A percentile compares a stretch with the other conserved stretches of the same genome.
Conservation (phyloP, 345 rosid species). For the Bruguiera parviflora region DNA sequence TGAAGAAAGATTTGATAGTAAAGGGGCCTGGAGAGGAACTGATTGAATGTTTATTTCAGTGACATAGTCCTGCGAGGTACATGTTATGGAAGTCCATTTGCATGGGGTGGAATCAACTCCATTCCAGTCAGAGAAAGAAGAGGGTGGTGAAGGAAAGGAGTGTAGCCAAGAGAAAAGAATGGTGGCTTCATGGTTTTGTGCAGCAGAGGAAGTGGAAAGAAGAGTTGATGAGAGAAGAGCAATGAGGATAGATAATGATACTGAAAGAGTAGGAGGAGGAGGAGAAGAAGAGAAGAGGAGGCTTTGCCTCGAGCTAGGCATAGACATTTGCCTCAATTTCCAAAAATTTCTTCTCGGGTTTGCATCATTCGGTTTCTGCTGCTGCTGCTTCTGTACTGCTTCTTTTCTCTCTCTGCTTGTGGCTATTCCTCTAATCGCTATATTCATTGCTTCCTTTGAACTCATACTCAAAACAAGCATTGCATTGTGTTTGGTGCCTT, state of each 20-base stretch:
- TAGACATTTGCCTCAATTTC: slow-evolving; percentile 78
- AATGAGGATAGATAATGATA: slow-evolving; percentile 27
- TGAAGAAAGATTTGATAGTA: slow-evolving; percentile 53
- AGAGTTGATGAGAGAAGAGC: slow-evolving; percentile 16
- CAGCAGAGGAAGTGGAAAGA: slow-evolving; percentile 6
- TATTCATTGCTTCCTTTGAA: slow-evolving; percentile 54
- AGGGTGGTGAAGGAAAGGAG: slow-evolving; percentile 40
- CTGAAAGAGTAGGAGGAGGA: slow-evolving; percentile 19
- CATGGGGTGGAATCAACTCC: slow-evolving; percentile 58
- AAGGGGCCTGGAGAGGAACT: slow-evolving; percentile 49
- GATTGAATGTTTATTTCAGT: slow-evolving; percentile 61
- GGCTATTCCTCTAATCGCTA: slow-evolving; percentile 10
- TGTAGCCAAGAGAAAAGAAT: slow-evolving; percentile 65
- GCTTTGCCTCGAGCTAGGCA: slow-evolving; percentile 47
- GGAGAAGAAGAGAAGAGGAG: slow-evolving; percentile 28
- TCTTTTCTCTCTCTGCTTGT: slow-evolving; percentile 21
- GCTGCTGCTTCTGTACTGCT: slow-evolving; percentile 27
- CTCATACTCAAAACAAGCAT: slow-evolving; percentile 38
- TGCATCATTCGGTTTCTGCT: slow-evolving; percentile 54
- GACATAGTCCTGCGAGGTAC: slow-evolving; percentile 63
- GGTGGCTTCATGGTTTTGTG: slow-evolving; percentile 55
- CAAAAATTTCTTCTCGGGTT: slow-evolving; percentile 63
- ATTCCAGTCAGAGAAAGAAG: slow-evolving; percentile 63
- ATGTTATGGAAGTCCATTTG: slow-evolving; percentile 73
- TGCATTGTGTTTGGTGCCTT: slow-evolving; percentile 10